Evolutionary conservation across 345 rosid genomes (phyloP), one percentile per base, ranked within the genome.

Genomic region (Eucalyptus marginata): DNA sequence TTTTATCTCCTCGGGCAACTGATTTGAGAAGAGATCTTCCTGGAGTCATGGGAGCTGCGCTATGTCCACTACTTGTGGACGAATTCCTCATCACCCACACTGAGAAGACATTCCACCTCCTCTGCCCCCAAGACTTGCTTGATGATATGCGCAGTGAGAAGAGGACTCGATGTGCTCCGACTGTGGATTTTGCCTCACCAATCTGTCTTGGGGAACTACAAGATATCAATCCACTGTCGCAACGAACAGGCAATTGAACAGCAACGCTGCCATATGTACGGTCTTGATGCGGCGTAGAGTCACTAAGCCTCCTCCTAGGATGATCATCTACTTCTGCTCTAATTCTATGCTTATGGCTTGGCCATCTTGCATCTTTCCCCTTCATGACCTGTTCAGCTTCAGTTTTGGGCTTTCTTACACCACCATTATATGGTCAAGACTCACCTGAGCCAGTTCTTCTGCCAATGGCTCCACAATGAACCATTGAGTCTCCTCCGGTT

Each of bases 21-120:
- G 93, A 66, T 90, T 89, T 86, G 47, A 54, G 68, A 80, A 87
- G 88, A 43, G 92, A 87, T 88, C 91, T 88, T 89, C 71, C 91
- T 27, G 90, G 88, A 88, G 89, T 89, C 64, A 31, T 43, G 90
- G 93, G 89, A 88, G 88, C 58, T 5, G 83, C 62, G 59, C 79
- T 88, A 49, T 59, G 79, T 40, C 47, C 29, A 9, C 22, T 86
- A 33, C 87, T 89, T 86, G 89, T 89, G 15, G 88, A 31, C 12
- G 89, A 52, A 52, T 20, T 18, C 58, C 25, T 8, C 58, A 20
- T 52, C 58, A 2, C 58, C 25, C 58, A 25, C 58, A 52, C 58
- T 52, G 18, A 86, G 89, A 49, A 86, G 88, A 58, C 84, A 58
- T n/a, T 64, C 68, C 88, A 90, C 83, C 79, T 71, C 89, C 80